Evolutionary conservation across 1,284 basidiomycete genomes (phyloP), one percentile per base, ranked within the genome.

Genomic region (Mycosarcoma mackinlayi): DNA sequence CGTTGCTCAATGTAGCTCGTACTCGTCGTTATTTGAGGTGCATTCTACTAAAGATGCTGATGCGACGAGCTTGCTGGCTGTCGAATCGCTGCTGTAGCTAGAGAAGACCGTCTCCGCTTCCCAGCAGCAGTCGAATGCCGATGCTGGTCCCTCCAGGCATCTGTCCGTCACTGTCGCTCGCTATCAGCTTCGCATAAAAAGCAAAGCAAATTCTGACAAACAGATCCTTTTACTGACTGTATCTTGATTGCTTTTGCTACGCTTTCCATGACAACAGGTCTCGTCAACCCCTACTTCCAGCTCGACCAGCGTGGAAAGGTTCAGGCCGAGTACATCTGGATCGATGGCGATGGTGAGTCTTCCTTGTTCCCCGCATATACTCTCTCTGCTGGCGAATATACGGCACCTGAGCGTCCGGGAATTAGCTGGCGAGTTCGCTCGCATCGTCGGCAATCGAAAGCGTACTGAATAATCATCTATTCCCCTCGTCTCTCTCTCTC

Each of bases 331-430:
- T 82, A 82, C 75, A 71, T 82, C 70, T 82, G 80, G 80, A 73
- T 82, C 41, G 82, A 83, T 59, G 82, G 77, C 49, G 92, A 92
- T 60, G 80, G 79, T 67, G 40, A 67, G 63, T 62, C 13, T 45
- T 9, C 42, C n/a, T 19, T 11, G 10, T 31, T 14, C 9, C 14
- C 31, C 30, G 5, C 21, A 19, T 18, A 44, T 6, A 10, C 31
- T 58, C 13, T 42, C 8, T 42, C 16, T 14, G 16, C n/a, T 37
- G 3, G 18, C 18, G 8, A n/a, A n/a, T n/a, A n/a, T n/a, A n/a
- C n/a, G n/a, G n/a, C n/a, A n/a, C n/a, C n/a, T n/a, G n/a, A n/a
- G n/a, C n/a, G n/a, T n/a, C n/a, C n/a, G n/a, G n/a, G n/a, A n/a
- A n/a, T n/a, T n/a, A n/a, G n/a, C n/a, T n/a, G n/a, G n/a, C n/a